Evolutionary conservation across 148 eudicot genomes (phyloP).

Genomic region (Chenopodium berlandieri): DNA sequence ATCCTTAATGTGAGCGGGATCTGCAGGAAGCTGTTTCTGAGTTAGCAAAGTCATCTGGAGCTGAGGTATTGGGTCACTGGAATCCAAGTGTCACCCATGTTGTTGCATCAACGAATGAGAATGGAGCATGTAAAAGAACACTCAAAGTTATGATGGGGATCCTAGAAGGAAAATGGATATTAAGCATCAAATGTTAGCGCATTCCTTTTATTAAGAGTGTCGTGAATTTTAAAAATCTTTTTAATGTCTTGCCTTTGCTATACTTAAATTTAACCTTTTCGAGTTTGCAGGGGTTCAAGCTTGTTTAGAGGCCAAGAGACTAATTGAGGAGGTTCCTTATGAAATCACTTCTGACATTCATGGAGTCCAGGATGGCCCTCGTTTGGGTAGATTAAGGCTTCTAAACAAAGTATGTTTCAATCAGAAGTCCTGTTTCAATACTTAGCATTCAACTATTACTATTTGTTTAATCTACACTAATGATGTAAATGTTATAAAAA

Average conservation of each 20-base stretch:
- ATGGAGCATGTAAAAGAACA: conserved; percentile 85
- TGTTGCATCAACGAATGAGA: conserved; percentile 72
- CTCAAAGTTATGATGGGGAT: conserved; percentile 91
- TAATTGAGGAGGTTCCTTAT: conserved; percentile 66
- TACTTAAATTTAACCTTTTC: neutral
- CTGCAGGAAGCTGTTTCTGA: conserved; percentile 67
- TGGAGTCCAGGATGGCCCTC: conserved; percentile 76
- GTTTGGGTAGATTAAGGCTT: conserved; percentile 73
- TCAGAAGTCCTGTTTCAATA: neutral
- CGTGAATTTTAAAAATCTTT: neutral
- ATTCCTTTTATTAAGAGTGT: neutral
- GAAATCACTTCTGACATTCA: conserved; percentile 76
- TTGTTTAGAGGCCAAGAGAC: conserved; percentile 52
- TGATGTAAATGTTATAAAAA: neutral
- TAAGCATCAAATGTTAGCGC: conserved; percentile 61
- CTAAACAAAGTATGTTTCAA: conserved; percentile 53
- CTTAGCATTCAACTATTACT: no score
- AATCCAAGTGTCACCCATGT: conserved; percentile 76
- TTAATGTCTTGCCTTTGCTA: neutral
- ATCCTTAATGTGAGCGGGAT: conserved; percentile 13
- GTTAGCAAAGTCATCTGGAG: conserved; percentile 64
- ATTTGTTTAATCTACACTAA: neutral
- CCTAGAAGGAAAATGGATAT: conserved; percentile 92
- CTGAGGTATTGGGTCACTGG: conserved; percentile 53
- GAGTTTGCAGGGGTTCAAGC: conserved; percentile 76